phyloP scores from a whole-genome alignment of 305 asterid genomes.

The Solanum hybrid region DNA sequence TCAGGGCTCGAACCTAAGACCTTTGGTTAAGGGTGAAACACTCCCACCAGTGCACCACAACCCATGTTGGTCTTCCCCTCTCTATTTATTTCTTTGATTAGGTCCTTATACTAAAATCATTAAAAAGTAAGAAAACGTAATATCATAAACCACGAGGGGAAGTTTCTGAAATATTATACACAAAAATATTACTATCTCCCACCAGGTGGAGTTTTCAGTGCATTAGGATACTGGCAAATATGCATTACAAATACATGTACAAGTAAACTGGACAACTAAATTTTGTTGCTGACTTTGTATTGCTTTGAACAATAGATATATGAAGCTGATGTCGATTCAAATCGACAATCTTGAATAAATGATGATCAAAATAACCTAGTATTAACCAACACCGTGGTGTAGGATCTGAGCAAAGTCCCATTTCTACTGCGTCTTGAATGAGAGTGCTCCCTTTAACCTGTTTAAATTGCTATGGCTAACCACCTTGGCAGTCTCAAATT shows the following conservation, averaged over 20 bases:
- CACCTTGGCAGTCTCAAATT: slow-evolving; percentile 72
- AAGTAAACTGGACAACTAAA: background rate
- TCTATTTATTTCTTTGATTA: background rate
- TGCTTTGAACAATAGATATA: background rate
- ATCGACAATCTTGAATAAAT: background rate
- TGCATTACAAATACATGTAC: background rate
- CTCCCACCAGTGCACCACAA: too few species aligned
- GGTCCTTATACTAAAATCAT: background rate
- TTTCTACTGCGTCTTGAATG: background rate
- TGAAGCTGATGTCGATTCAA: background rate
- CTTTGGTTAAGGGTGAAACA: too few species aligned
- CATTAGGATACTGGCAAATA: background rate
- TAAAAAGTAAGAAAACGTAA: background rate
- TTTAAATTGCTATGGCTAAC: slow-evolving; percentile 62
- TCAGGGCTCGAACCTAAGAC: too few species aligned
- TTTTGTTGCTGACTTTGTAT: background rate
- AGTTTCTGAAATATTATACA: background rate
- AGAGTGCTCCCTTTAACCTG: background rate
- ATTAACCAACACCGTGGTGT: background rate
- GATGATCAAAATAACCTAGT: background rate
- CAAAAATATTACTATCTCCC: background rate
- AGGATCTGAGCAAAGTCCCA: background rate
- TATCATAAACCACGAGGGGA: background rate
- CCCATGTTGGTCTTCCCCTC: background rate
- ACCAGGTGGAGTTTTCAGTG: background rate